Evolutionary conservation across 768 basidiomycete genomes (phyloP).

Genomic region (Rhodotorula paludigena): DNA sequence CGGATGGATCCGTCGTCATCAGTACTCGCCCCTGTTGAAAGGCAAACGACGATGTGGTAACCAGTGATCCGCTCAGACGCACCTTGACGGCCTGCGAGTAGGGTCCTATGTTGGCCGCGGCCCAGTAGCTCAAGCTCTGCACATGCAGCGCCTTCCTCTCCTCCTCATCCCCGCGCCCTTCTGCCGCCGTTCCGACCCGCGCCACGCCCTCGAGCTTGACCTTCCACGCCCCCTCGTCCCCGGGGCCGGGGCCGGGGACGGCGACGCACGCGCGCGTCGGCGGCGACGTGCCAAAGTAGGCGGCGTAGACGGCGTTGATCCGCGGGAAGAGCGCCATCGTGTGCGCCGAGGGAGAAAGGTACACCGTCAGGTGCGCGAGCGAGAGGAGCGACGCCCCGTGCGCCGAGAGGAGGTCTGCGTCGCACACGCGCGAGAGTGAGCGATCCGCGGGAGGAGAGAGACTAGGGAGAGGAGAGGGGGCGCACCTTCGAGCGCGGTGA

Average conservation of each 20-base stretch:
- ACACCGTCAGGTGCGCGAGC: slow-evolving; percentile 72
- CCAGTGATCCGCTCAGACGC: too few species aligned
- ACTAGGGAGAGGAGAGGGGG: neutral
- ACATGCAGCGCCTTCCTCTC: slow-evolving; percentile 75
- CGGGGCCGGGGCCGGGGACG: slow-evolving; percentile 58
- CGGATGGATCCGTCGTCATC: too few species aligned
- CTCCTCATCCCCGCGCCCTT: neutral
- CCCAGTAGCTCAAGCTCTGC: slow-evolving; percentile 96
- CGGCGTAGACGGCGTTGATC: slow-evolving; percentile 72
- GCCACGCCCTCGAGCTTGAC: slow-evolving; percentile 77
- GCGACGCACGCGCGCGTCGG: slow-evolving; percentile 93
- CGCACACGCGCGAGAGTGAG: neutral
- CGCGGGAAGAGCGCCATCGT: slow-evolving; percentile 72
- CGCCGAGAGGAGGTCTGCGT: slow-evolving; percentile 55
- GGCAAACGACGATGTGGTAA: neutral
- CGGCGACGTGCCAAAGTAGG: slow-evolving; percentile 83
- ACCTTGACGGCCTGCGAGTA: slow-evolving; percentile 91
- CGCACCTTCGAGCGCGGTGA: slow-evolving; percentile 61
- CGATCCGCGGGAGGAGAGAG: neutral
- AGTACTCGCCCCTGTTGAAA: too few species aligned
- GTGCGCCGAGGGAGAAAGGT: slow-evolving; percentile 54
- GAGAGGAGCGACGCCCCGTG: slow-evolving; percentile 57
- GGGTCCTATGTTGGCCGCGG: slow-evolving; percentile 96
- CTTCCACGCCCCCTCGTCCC: slow-evolving; percentile 48
- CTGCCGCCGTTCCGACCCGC: slow-evolving; percentile 50